A percentile compares a stretch with the other conserved stretches of the same genome.
Conservation (phyloP, 1,284 basidiomycete species). For the Wolfiporia cocos region DNA sequence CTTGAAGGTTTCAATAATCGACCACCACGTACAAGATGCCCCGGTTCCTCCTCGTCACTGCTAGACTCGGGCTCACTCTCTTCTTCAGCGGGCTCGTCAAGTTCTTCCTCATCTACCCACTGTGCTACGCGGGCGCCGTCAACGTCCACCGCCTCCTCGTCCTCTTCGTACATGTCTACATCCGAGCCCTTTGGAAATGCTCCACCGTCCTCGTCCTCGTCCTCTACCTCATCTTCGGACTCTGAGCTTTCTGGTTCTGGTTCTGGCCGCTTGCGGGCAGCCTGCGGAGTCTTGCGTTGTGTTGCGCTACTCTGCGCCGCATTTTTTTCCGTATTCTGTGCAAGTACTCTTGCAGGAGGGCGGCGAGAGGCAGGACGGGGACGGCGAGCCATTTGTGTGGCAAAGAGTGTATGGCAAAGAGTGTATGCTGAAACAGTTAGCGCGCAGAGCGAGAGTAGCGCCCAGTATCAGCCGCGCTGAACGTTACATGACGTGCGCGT, state of each 20-base stretch:
- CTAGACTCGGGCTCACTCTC: slow-evolving; percentile 14
- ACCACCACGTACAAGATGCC: slow-evolving; percentile 15
- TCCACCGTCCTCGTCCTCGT: slow-evolving; percentile 8
- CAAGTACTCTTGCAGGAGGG: slow-evolving; percentile 8
- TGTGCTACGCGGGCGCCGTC: slow-evolving; percentile 26
- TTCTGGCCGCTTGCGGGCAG: neutral
- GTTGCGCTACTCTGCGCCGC: neutral
- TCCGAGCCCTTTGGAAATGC: slow-evolving; percentile 2
- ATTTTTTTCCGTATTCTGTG: neutral
- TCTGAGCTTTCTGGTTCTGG: neutral
- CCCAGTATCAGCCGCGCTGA: too few species aligned
- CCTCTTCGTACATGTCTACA: slow-evolving; percentile 8
- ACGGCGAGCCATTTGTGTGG: slow-evolving; percentile 26
- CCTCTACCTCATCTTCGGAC: slow-evolving; percentile 4
- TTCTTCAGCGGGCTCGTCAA: slow-evolving; percentile 20
- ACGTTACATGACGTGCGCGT: too few species aligned
- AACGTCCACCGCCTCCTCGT: slow-evolving; percentile 19
- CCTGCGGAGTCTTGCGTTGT: slow-evolving; percentile 2
- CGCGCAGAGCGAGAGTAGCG: too few species aligned
- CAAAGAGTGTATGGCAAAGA: slow-evolving; percentile 16
- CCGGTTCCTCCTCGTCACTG: slow-evolving; percentile 16
- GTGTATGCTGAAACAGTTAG: neutral
- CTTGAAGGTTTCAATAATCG: slow-evolving; percentile 3
- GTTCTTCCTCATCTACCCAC: slow-evolving; percentile 30
- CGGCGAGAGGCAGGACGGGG: slow-evolving; percentile 22